A percentile compares a stretch with the other conserved stretches of the same genome.
Conservation (phyloP, 805 yeast species). For the Candida caryicola region DNA sequence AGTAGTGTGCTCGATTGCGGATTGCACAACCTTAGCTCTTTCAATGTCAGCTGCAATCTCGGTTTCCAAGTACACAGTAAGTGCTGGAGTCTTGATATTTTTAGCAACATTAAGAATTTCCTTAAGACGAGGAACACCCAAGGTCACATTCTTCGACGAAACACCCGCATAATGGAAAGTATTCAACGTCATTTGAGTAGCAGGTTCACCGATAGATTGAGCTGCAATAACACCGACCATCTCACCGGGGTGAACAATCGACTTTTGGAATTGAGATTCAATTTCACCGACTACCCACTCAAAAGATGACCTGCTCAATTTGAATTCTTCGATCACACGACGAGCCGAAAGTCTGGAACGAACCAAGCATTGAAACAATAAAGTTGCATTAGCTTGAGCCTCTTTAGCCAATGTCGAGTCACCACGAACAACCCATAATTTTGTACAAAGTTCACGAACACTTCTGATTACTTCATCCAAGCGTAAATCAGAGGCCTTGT, state of each 20-base stretch:
- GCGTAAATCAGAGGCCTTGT: conserved; percentile 85
- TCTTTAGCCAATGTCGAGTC: conserved; percentile 66
- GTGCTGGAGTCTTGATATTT: conserved; percentile 98
- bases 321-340: conserved; percentile 88
- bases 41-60: conserved; percentile 86
- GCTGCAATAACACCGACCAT: conserved; percentile 99
- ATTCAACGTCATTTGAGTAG: conserved; percentile 95
- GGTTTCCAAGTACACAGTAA: conserved; percentile 85
- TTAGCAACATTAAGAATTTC: conserved; percentile 98
- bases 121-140: conserved; percentile 97
- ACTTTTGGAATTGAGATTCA: conserved; percentile 87
- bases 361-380: conserved; percentile 83
- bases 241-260: conserved; percentile 94
- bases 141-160: conserved; percentile 90
- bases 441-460: conserved; percentile 65
- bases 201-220: conserved; percentile 97
- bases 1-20: conserved; percentile 96
- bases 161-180: conserved; percentile 99
- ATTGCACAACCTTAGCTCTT: conserved; percentile 89
- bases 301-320: conserved; percentile 79
- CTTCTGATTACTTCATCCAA: conserved; percentile 74
- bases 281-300: conserved; percentile 96
- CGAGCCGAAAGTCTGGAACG: conserved; percentile 90
- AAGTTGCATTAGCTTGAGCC: conserved; percentile 90
- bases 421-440: conserved; percentile 79